Percentiles rank a stretch among this genome's conserved stretches.
Conservation (phyloP, 805 yeast genomes). For the Nakazawaea laoshanensis region DNA sequence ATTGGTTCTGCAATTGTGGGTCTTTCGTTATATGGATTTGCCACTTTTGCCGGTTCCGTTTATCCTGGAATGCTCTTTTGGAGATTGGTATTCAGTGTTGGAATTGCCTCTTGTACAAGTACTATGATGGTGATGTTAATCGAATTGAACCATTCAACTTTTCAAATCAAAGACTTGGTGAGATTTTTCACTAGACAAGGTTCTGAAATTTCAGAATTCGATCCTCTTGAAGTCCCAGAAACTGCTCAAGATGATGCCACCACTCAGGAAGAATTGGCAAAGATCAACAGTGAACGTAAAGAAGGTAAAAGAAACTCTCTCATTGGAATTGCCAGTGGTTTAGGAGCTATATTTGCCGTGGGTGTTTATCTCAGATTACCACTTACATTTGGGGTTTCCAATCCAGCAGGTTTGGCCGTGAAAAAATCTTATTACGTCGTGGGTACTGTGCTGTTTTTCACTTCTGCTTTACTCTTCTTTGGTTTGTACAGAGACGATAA, state of each 20-base stretch:
- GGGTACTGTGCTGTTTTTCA: slow-evolving; percentile 30
- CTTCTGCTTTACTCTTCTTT: slow-evolving; percentile 28
- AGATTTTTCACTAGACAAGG: not conserved
- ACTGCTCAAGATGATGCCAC: slow-evolving; percentile 11
- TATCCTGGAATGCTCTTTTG: slow-evolving; percentile 42
- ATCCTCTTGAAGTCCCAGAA: slow-evolving; percentile 5
- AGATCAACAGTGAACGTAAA: slow-evolving; percentile 18
- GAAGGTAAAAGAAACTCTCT: slow-evolving; percentile 54
- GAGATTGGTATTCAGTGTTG: slow-evolving; percentile 52
- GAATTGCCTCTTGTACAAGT: slow-evolving; percentile 41
- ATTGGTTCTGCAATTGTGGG: slow-evolving; percentile 42
- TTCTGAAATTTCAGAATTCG: not conserved
- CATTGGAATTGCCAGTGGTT: slow-evolving; percentile 54
- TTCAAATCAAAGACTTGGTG: slow-evolving; percentile 18
- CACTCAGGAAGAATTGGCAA: slow-evolving; percentile 12
- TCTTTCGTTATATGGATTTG: slow-evolving; percentile 38
- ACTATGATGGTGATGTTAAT: slow-evolving; percentile 40
- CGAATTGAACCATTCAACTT: slow-evolving; percentile 37
- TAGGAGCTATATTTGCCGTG: slow-evolving; percentile 63
- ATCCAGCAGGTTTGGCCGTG: slow-evolving; percentile 35
- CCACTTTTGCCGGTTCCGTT: slow-evolving; percentile 29
- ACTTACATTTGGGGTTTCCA: slow-evolving; percentile 29
- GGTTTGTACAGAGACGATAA: slow-evolving; percentile 38
- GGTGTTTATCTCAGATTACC: slow-evolving; percentile 49
- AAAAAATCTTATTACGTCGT: slow-evolving; percentile 40